Conservation (phyloP, 1,284 basidiomycete genomes). For the Chiua sp. region DNA sequence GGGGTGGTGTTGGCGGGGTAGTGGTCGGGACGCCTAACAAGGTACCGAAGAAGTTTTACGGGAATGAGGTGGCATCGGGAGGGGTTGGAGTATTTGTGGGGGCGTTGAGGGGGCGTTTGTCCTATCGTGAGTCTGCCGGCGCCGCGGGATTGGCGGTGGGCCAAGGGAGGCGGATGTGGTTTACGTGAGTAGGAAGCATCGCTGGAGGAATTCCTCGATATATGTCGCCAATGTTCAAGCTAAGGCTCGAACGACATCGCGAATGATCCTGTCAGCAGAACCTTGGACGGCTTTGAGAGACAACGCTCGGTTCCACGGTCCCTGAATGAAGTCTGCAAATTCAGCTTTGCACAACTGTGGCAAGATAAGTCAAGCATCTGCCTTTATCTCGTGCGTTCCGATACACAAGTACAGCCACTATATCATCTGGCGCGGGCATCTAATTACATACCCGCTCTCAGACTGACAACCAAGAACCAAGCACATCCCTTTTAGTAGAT, state of each 20-base stretch:
- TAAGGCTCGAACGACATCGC: too few species aligned
- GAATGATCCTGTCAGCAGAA: not conserved
- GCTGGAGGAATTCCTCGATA: too few species aligned
- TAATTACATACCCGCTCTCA: constrained; percentile 34
- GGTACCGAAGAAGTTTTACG: constrained; percentile 66
- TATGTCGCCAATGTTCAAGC: too few species aligned
- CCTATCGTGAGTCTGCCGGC: constrained; percentile 50
- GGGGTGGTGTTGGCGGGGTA: too few species aligned
- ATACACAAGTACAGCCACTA: constrained; percentile 46
- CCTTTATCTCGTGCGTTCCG: constrained; percentile 5
- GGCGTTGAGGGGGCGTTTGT: constrained; percentile 61
- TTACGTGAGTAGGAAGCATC: too few species aligned
- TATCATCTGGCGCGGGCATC: constrained; percentile 49
- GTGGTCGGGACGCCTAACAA: constrained; percentile 55
- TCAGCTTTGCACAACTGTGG: constrained; percentile 41
- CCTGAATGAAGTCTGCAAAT: constrained; percentile 51
- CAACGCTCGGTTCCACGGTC: too few species aligned
- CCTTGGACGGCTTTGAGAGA: not conserved
- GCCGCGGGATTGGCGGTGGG: constrained; percentile 35
- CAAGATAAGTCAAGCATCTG: constrained; percentile 38
- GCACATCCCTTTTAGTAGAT: constrained; percentile 61
- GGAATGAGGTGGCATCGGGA: constrained; percentile 72
- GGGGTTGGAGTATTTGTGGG: constrained; percentile 31
- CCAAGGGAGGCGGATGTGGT: too few species aligned
- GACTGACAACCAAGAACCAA: constrained; percentile 62